Base-by-base conservation (phyloP, 2,329 filamentous ascomycete species). In the Diaporthe destruens region DNA sequence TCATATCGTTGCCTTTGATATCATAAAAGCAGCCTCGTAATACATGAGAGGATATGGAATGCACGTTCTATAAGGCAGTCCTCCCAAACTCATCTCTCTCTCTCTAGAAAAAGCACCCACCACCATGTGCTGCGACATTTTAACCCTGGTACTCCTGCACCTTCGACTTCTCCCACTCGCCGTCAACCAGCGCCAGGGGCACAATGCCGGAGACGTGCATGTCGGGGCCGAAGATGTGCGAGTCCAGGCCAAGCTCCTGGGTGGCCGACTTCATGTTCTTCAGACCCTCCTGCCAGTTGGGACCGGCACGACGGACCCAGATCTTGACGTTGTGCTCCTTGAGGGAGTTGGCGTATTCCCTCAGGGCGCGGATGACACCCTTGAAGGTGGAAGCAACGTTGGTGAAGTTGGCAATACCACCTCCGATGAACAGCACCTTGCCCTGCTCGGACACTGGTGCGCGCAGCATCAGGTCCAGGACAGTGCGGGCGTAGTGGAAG, bases 381-480 rank as follows among this genome's bases (percentile, higher is more conserved):
- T 99, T 99, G 93, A 99, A 99, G 76, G 96, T 99, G 79, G 93
- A 96, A 74, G 96, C 96, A 71, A 99, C 96, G 87, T 98, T 99
- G 89, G 96, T 99, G 89, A 99, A 99, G 93, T 99, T 99, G 89
- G 96, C 96, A 90, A 99, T 99, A 90, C 96, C 96, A 87, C 96
- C 96, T 85, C 96, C 96, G 78, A 99, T 98, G 90, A 99, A 99
- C 77, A 99, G 92, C 69, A 99, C 94, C 91, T 98, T 99, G 88
- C 96, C 96, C 81, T 98, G 92, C 75, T 94, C 90, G 84, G 90
- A 88, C 82, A 91, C 84, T 73, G 96, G 96, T 71, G 96, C 93
- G 78, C 96, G 94, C 79, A 99, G 93, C 94, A 99, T 97, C 76
- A 99, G 91, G 84, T 99, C 96, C 76, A 99, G 89, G 76, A 99